Evolutionary conservation across 768 basidiomycete species (phyloP).

Genomic region (Chiua virens): DNA sequence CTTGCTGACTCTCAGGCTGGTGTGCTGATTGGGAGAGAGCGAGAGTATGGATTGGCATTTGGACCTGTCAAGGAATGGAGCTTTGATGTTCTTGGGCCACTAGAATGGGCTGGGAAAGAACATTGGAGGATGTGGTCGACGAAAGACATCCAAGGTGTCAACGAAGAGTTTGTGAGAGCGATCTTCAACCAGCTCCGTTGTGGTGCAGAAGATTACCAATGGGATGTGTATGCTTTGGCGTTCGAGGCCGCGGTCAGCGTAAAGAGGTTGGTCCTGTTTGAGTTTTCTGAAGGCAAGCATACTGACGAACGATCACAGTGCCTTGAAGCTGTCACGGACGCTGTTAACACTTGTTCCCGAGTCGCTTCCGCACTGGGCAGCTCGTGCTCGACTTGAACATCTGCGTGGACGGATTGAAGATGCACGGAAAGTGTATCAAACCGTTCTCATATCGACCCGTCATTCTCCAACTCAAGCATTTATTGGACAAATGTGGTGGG

Average conservation of each 20-base stretch:
- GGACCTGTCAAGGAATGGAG: conserved; percentile 72
- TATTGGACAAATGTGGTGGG: conserved; percentile 64
- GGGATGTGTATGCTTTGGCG: conserved; percentile 65
- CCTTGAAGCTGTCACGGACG: conserved; percentile 64
- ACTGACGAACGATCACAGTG: conserved; percentile 41
- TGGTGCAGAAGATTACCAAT: conserved; percentile 50
- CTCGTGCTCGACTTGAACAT: conserved; percentile 73
- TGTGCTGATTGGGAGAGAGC: conserved; percentile 63
- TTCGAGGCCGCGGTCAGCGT: conserved; percentile 62
- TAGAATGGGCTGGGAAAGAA: conserved; percentile 45
- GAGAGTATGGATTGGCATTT: conserved; percentile 58
- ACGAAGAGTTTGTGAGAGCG: conserved; percentile 50
- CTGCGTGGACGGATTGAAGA: conserved; percentile 63
- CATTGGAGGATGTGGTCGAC: conserved; percentile 44
- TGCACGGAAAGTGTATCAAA: conserved; percentile 77
- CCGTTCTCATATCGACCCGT: conserved; percentile 53
- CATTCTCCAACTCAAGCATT: conserved; percentile 35
- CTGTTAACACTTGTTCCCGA: conserved; percentile 57
- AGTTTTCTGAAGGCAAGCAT: neutral
- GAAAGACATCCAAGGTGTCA: conserved; percentile 51
- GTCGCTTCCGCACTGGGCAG: conserved; percentile 67
- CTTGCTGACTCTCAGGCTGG: conserved; percentile 65
- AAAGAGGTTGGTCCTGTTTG: conserved; percentile 49
- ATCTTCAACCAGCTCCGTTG: conserved; percentile 59
- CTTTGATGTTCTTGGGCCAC: conserved; percentile 48